Evolutionary conservation across 1,284 basidiomycete species (phyloP).

Genomic region (Irpex sp.): DNA sequence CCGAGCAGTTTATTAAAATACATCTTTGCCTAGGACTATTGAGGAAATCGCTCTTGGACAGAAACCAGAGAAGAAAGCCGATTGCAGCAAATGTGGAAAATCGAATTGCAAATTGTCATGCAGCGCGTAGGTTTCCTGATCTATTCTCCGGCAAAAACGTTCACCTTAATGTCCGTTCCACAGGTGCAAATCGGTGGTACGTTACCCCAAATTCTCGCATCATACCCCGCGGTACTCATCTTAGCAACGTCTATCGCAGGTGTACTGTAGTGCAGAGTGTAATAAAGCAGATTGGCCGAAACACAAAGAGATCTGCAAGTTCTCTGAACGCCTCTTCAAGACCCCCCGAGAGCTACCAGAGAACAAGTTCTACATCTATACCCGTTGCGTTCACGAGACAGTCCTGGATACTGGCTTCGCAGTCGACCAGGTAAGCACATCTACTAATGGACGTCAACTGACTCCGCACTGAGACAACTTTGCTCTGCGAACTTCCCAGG

Average conservation of each 20-base stretch:
- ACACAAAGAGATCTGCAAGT: background rate
- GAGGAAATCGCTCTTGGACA: background rate
- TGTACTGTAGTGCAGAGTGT: background rate
- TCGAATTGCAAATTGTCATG: background rate
- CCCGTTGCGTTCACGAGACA: background rate
- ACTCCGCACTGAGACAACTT: no score
- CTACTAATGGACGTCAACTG: no score
- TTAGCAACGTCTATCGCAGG: background rate
- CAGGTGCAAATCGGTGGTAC: background rate
- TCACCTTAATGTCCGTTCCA: background rate
- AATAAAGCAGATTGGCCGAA: background rate
- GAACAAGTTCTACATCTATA: background rate
- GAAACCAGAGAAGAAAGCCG: background rate
- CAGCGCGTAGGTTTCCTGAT: background rate
- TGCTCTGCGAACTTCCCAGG: no score
- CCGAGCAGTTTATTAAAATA: background rate
- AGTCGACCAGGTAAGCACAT: background rate
- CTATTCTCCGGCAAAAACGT: no score
- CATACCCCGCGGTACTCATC: no score
- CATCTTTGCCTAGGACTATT: background rate
- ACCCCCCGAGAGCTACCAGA: background rate
- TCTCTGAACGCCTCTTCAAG: background rate
- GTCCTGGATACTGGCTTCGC: background rate
- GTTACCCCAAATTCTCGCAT: background rate
- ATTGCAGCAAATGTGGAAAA: background rate